Evolutionary conservation across 2,329 filamentous ascomycete genomes (phyloP), one percentile per base, ranked within the genome.

Genomic region (Alternaria gaisen): DNA sequence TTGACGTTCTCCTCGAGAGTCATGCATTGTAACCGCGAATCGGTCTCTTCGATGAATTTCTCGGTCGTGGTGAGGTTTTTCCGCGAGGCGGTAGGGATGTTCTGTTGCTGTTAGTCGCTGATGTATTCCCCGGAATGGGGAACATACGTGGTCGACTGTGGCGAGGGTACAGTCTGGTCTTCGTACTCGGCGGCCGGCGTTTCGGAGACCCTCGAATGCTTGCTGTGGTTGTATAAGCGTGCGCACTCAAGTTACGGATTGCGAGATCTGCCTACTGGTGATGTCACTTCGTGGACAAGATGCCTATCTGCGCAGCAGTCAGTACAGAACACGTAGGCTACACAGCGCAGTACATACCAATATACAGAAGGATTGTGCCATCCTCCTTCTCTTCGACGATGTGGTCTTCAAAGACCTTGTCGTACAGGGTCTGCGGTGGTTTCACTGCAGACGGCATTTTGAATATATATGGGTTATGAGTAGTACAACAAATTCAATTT

Each of bases 1-100:
- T 94, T 95, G 73, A 99, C 94, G 74, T 99, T 99, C 73, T 97
- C 90, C 83, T 99, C 95, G 65, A 99, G 89, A 41, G 95, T 98
- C 74, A 94, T 89, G 81, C 94, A 97, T 86, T 99, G 95, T 68
- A 92, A 87, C 75, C 94, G 88, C 63, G 94, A 97, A 80, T 98
- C 95, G 67, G 92, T 91, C 82, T 98, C 94, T 76, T 97, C 88
- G 80, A 98, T 94, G 80, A 99, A 99, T 69, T 91, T 90, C 72
- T 89, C 91, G 77, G 97, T 94, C 73, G 94, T 94, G 83, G 96
- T 98, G 82, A 97, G 92, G 78, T 88, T 90, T 84, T 97, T 97
- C 69, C 95, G 88, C 55, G 94, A 92, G 34, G 90, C 87, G 36
- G 95, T 99, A 56, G 95, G 95, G 61, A 98, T 91, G 82, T 98